Conservation (phyloP, 2,329 filamentous ascomycete genomes). For the Westerdykella sp. region DNA sequence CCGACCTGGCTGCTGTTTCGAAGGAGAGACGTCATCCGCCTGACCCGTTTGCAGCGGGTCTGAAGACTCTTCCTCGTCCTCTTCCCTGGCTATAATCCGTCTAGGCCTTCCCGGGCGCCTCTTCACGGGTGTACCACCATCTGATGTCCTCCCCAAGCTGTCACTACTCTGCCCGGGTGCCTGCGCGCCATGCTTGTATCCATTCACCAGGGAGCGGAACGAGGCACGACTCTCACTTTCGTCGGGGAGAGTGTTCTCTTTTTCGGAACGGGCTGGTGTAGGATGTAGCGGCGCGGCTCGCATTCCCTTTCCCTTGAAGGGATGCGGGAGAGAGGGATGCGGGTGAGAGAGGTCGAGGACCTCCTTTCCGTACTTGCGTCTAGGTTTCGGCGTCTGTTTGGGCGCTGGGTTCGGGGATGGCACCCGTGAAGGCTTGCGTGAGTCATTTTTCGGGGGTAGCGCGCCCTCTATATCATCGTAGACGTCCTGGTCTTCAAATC, state of each 20-base stretch:
- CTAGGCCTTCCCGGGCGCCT: conserved; percentile 6
- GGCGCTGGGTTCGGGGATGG: conserved; percentile 4
- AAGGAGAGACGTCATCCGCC: conserved; percentile 1
- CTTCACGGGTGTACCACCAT: conserved; percentile 7
- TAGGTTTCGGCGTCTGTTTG: conserved; percentile 13
- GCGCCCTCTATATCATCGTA: conserved; percentile 43
- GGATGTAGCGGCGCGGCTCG: too few relatives aligned
- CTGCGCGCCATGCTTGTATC: conserved; percentile 4
- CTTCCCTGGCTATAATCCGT: conserved; percentile 5
- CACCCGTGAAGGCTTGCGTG: background rate
- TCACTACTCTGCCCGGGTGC: background rate
- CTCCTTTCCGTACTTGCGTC: conserved; percentile 2
- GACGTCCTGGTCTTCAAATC: conserved; percentile 26
- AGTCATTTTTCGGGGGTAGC: conserved; percentile 8
- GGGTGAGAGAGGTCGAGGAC: conserved; percentile 5
- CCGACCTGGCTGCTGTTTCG: conserved; percentile 7
- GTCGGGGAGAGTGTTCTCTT: background rate
- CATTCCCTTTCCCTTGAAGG: conserved; percentile 4
- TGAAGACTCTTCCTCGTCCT: background rate
- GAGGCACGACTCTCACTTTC: conserved; percentile 12
- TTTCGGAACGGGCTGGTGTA: too few relatives aligned
- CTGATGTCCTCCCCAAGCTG: background rate
- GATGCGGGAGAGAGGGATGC: conserved; percentile 2
- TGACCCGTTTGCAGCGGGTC: conserved; percentile 5
- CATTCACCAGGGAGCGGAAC: conserved; percentile 9